These are phyloP conservation scores for Salix caprea DNA, from an alignment of 345 rosid genomes.

Conservation along the genomic window DNA sequence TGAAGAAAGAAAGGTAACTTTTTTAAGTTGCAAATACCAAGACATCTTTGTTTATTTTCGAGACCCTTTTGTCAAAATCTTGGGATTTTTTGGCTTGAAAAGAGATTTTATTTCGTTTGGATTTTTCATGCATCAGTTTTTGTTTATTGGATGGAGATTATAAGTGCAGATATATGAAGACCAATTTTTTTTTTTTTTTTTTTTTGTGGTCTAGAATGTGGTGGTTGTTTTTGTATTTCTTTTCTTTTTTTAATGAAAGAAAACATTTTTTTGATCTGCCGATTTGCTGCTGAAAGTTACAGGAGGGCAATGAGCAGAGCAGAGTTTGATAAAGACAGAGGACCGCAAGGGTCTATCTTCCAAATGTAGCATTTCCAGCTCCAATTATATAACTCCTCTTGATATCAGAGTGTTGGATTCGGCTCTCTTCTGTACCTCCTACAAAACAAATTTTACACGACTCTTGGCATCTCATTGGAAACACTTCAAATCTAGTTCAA, in stretches of 20 bases:
- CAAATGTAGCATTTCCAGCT: slow-evolving; percentile 24
- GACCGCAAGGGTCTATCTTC: slow-evolving; percentile 36
- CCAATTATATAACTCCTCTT: slow-evolving; percentile 29
- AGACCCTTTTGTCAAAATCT: not conserved
- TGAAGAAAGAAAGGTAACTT: not conserved
- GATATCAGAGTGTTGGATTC: too few relatives aligned
- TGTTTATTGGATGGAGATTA: too few relatives aligned
- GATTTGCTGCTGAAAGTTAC: slow-evolving; percentile 43
- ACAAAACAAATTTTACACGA: too few relatives aligned
- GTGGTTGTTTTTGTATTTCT: too few relatives aligned
- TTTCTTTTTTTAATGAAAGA: too few relatives aligned
- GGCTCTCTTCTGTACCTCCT: too few relatives aligned
- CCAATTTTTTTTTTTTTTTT: too few relatives aligned
- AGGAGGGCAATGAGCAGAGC: slow-evolving; percentile 29
- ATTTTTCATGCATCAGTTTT: not conserved
- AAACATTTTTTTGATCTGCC: too few relatives aligned
- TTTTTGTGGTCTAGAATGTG: too few relatives aligned
- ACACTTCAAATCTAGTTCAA: not conserved
- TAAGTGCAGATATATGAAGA: too few relatives aligned
- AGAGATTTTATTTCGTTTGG: not conserved
- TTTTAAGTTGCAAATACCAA: not conserved
- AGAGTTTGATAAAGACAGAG: slow-evolving; percentile 36
- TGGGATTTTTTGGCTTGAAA: not conserved
- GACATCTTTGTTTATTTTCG: not conserved
- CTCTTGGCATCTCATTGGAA: too few relatives aligned